These are phyloP conservation scores for barrel medic (Medicago truncatula) DNA, from an alignment of 306 rosid species.

Conservation along the genomic window MtrunA17r5.0-ANR NC_053044.1:50544501-50545000, in stretches of 20 bases:
- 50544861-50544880: constrained; percentile 19
- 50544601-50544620: background rate
- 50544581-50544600: background rate
- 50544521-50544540: background rate
- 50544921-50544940: constrained; percentile 19
- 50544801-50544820: constrained; percentile 39
- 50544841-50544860: constrained; percentile 12
- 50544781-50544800: constrained; percentile 33
- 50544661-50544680: constrained; percentile 13
- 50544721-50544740: background rate
- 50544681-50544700: constrained; percentile 9
- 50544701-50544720: no score
- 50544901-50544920: constrained; percentile 12
- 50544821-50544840: constrained; percentile 27
- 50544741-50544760: constrained; percentile 30
- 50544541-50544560: background rate
- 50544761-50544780: background rate
- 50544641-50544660: constrained; percentile 10
- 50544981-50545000: background rate
- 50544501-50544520: background rate
- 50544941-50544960: constrained; percentile 17
- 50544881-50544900: constrained; percentile 27
- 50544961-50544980: constrained; percentile 18
- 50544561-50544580: background rate
- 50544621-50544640: constrained; percentile 20